Base-by-base conservation (phyloP, 2,329 filamentous ascomycete species). In the Tolypocladium guangdongense region DNA sequence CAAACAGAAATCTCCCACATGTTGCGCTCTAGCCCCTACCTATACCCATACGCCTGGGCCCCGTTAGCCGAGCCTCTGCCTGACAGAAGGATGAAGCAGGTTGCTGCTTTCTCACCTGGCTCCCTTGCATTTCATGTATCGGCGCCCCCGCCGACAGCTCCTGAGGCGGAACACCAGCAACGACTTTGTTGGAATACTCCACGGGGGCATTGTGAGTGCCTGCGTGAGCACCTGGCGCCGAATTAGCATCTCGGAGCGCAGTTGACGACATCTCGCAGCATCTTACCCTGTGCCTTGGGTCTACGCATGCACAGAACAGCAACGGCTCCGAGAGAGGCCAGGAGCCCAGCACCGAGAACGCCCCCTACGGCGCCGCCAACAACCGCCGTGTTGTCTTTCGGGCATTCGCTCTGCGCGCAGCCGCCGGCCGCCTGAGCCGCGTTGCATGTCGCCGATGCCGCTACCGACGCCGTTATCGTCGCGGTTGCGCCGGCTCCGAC, bases 341-440 rank as follows among this genome's bases (percentile, higher is more conserved):
- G 52, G 24, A 63, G 52, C 24, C 57, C 60, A n/a, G 56, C 57
- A 7, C 60, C 60, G 5, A 63, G 53, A 5, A 52, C 55, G 24
- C 58, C 59, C 11, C 61, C 59, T 2, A 62, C 57, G 1, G 59
- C 59, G 4, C 59, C 60, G 11, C 58, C 60, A 27, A 63, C 59
- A 3, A 59, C 53, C 1, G 57, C 59, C 14, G 58, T 52, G 7
- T 58, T 62, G 48, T 61, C 55, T 33, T 56, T 55, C 1, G 61
- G 60, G 27, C 61, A 63, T 16, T 36, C 32, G 30, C 41, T 33
- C 39, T 20, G 20, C 6, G 43, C 4, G 18, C 43, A 22, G 4
- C 7, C 36, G 36, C 49, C 12, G 24, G 24, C 47, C 2, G 12
- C 7, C 41, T 41, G 49, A 8, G 18, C 30, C n/a, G 36, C 2